Percentiles rank a stretch among this genome's conserved stretches.
phyloP scores from a whole-genome alignment of 2,329 filamentous ascomycete genomes.

The Colletotrichum phormii region DNA sequence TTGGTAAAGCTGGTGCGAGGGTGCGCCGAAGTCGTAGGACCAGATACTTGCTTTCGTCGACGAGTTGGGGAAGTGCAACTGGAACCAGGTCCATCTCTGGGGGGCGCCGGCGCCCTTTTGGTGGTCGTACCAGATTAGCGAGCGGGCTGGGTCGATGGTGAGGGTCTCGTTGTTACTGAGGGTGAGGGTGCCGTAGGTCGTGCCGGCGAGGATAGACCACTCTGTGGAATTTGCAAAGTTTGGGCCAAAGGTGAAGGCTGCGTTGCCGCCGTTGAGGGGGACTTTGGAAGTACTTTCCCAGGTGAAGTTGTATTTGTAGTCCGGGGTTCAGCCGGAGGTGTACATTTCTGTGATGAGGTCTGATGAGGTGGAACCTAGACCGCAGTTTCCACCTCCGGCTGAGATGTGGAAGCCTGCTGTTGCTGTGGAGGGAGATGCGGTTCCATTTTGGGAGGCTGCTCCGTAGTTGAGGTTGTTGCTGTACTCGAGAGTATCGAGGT shows the following conservation, averaged over 20 bases:
- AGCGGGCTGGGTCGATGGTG: neutral
- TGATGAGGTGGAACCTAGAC: neutral
- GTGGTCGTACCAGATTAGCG: constrained; percentile 3
- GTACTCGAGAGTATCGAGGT: neutral
- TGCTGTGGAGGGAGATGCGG: neutral
- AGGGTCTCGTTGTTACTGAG: neutral
- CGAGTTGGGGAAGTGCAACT: constrained; percentile 6
- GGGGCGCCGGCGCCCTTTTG: constrained; percentile 3
- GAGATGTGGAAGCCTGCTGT: neutral
- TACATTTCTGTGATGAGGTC: neutral
- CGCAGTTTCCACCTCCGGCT: neutral
- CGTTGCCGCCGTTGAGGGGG: neutral
- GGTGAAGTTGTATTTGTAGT: neutral
- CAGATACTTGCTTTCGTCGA: constrained; percentile 5
- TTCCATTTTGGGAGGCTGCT: neutral
- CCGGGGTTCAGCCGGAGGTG: neutral
- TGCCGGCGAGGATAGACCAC: neutral
- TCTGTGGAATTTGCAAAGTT: neutral
- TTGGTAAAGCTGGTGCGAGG: neutral
- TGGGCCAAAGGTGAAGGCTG: neutral
- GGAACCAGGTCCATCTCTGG: constrained; percentile 11
- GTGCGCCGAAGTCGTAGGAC: neutral
- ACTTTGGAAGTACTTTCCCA: neutral
- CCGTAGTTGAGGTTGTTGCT: neutral
- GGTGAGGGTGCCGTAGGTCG: neutral